Evolutionary conservation across 345 rosid genomes (phyloP).

Genomic region (Lepidium sativum): DNA sequence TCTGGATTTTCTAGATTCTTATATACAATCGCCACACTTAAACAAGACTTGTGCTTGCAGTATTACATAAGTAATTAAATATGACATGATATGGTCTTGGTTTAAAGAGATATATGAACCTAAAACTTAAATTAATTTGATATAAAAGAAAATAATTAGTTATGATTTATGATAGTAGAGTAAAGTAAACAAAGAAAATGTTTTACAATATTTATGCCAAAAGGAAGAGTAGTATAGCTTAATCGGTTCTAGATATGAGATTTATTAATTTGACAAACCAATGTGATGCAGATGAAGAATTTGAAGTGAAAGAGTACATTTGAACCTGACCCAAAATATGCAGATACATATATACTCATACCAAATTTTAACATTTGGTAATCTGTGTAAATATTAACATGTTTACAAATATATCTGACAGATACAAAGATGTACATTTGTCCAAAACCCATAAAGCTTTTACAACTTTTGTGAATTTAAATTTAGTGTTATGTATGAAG

Average conservation of each 20-base stretch:
- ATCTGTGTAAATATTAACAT: slow-evolving; percentile 13
- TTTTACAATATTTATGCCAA: neutral
- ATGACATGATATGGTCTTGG: neutral
- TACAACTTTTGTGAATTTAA: neutral
- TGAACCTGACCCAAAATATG: slow-evolving; percentile 9
- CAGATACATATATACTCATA: neutral
- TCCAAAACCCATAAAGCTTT: slow-evolving; percentile 14
- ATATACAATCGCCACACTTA: neutral
- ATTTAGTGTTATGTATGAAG: slow-evolving; percentile 11
- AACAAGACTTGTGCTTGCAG: too few species aligned
- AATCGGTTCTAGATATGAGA: neutral
- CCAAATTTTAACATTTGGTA: slow-evolving; percentile 16
- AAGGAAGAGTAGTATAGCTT: neutral
- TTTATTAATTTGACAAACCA: neutral
- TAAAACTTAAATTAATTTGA: neutral
- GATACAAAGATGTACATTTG: slow-evolving; percentile 24
- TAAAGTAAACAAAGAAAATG: neutral
- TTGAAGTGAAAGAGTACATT: slow-evolving; percentile 14
- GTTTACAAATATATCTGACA: slow-evolving; percentile 15
- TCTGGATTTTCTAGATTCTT: neutral
- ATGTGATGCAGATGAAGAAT: slow-evolving; percentile 6
- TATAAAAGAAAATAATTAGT: too few species aligned
- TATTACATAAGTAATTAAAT: too few species aligned
- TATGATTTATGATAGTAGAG: neutral
- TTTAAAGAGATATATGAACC: neutral